These are phyloP conservation scores for Mortierella sp. DNA, from an alignment of 371 early-diverging fungal species.

Conservation along the genomic window DNA sequence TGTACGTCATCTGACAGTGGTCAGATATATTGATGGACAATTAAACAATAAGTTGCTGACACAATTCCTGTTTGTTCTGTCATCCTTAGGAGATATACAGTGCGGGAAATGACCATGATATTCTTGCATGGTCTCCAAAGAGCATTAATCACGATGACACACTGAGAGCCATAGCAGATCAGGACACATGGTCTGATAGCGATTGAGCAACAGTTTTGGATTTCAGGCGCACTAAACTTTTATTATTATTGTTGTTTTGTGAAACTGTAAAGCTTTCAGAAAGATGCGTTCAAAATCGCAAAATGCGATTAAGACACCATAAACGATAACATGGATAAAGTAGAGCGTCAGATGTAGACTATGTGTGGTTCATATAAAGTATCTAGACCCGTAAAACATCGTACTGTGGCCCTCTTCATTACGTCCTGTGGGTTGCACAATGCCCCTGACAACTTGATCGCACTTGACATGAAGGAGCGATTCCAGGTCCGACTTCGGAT, in stretches of 20 bases:
- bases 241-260: neutral
- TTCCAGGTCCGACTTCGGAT: constrained; percentile 1
- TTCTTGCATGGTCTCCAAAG: constrained; percentile 77
- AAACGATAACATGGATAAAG: neutral
- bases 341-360: neutral
- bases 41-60: neutral
- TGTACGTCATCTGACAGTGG: constrained; percentile 37
- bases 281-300: neutral
- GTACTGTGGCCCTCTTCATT: too few species aligned
- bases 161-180: constrained; percentile 44
- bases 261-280: neutral
- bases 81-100: constrained; percentile 72
- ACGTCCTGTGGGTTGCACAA: too few species aligned
- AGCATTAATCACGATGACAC: constrained; percentile 28
- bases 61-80: constrained; percentile 10
- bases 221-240: neutral
- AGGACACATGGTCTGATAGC: constrained; percentile 62
- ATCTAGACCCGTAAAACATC: too few species aligned
- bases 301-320: neutral
- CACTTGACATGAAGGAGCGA: neutral
- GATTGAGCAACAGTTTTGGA: constrained; percentile 22
- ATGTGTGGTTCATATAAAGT: too few species aligned
- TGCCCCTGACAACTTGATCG: too few species aligned
- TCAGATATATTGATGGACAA: neutral
- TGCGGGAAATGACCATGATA: constrained; percentile 75